phyloP scores from a whole-genome alignment of 352 stramenopile species.

The Phytophthora cactorum region DNA sequence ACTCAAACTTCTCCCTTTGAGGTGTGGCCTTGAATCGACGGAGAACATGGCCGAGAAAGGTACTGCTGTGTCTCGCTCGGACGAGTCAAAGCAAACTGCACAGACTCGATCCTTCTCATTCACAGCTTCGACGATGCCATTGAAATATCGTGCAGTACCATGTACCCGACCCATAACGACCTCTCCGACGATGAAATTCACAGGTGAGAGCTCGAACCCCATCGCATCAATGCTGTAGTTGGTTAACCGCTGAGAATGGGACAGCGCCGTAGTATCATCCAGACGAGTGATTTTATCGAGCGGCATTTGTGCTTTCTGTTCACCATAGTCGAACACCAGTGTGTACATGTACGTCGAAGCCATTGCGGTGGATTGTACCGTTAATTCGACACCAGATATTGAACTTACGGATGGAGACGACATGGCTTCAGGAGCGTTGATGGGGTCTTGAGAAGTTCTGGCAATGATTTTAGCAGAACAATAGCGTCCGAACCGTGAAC shows the following conservation, averaged over 20 bases:
- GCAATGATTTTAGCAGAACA: constrained; percentile 59
- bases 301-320: constrained; percentile 57
- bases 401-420: no score
- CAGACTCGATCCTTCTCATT: constrained; percentile 66
- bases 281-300: constrained; percentile 59
- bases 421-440: background rate
- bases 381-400: background rate
- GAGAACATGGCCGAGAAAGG: constrained; percentile 79
- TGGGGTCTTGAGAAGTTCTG: constrained; percentile 35
- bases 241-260: constrained; percentile 66
- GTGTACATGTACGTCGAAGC: constrained; percentile 38
- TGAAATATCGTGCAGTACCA: constrained; percentile 63
- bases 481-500: constrained; percentile 72
- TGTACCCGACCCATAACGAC: constrained; percentile 66
- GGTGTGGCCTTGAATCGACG: constrained; percentile 54
- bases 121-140: constrained; percentile 60
- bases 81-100: constrained; percentile 75
- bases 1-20: constrained; percentile 44
- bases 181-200: constrained; percentile 62
- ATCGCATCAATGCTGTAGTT: constrained; percentile 84
- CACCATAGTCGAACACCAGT: constrained; percentile 78
- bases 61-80: constrained; percentile 62
- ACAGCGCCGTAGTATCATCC: constrained; percentile 59
- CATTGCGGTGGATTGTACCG: background rate
- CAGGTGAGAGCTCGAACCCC: constrained; percentile 68